Percentiles rank a stretch among this genome's conserved stretches.
Conservation (phyloP, 257 asterid species). For the Nicotiana sylvestris region DNA sequence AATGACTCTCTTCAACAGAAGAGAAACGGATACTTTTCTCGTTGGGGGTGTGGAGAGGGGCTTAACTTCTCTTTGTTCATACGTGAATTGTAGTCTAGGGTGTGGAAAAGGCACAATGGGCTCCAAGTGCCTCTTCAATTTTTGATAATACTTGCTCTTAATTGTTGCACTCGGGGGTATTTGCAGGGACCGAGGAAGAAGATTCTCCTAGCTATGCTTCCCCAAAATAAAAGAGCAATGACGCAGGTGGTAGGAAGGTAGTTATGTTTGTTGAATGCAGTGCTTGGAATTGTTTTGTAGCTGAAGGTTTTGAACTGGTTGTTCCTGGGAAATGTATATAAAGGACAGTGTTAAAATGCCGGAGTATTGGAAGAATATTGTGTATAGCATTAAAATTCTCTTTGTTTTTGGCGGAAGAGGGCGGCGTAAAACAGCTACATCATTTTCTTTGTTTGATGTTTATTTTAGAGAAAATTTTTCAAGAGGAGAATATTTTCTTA, state of each 20-base stretch:
- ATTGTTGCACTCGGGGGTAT: not conserved
- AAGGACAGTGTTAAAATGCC: not conserved
- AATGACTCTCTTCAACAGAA: not conserved
- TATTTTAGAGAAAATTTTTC: not conserved
- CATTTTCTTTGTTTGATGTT: not conserved
- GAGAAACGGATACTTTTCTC: not conserved
- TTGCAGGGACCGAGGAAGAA: slow-evolving; percentile 82
- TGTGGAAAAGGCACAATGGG: not conserved
- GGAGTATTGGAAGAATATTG: not conserved
- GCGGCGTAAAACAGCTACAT: too few relatives aligned
- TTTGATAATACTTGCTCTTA: not conserved
- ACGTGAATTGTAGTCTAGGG: not conserved
- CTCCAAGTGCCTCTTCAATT: not conserved
- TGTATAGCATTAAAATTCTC: not conserved
- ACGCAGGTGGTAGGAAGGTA: not conserved
- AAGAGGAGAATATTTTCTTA: not conserved
- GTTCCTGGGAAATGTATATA: not conserved
- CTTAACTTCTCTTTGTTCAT: not conserved
- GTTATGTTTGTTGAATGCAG: not conserved
- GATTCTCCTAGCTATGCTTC: slow-evolving; percentile 45
- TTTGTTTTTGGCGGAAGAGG: not conserved
- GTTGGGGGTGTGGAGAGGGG: not conserved
- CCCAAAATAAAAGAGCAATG: slow-evolving; percentile 27
- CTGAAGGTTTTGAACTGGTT: not conserved
- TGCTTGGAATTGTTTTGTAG: not conserved